phyloP scores from a whole-genome alignment of 306 rosid genomes.

The cucumber (Cucumis sativus) region Cucumber_9930_V3 NC_026659.2:3518001-3518500 shows the following conservation, averaged over 20 bases:
- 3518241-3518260: not conserved
- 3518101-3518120: not conserved
- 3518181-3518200: not conserved
- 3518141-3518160: no score
- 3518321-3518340: not conserved
- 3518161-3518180: not conserved
- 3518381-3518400: not conserved
- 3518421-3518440: no score
- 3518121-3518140: no score
- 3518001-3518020: no score
- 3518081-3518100: no score
- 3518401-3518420: not conserved
- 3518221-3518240: not conserved
- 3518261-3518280: not conserved
- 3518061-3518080: no score
- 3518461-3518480: no score
- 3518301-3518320: not conserved
- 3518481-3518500: no score
- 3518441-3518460: no score
- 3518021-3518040: no score
- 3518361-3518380: not conserved
- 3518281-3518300: not conserved
- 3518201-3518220: not conserved
- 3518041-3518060: no score
- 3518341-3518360: not conserved